phyloP scores from a whole-genome alignment of 331 rosid species.

The Acacia concinna region DNA sequence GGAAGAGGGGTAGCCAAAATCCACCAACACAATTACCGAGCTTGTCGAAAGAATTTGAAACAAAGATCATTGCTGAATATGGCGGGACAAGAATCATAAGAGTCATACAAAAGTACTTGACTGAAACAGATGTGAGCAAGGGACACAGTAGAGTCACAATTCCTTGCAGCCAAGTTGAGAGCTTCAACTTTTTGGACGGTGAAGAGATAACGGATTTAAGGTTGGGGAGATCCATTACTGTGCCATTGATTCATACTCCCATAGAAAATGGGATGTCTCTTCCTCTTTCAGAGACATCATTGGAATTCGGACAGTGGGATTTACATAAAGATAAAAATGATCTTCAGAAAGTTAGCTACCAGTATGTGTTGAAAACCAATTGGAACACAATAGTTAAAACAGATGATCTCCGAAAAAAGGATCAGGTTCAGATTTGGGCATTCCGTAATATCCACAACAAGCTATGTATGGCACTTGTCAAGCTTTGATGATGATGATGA shows the following conservation, averaged over 20 bases:
- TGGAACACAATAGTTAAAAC: not conserved
- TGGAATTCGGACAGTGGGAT: not conserved
- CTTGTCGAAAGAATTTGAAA: not conserved
- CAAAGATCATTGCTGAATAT: not conserved
- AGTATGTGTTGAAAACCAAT: not conserved
- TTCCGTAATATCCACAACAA: not conserved
- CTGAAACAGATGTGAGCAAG: not conserved
- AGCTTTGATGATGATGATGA: not conserved
- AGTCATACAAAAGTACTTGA: not conserved
- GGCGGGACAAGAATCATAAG: not conserved
- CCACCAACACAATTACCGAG: not conserved
- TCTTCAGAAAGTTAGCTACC: not conserved
- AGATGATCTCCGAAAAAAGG: not conserved
- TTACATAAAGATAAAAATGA: not conserved
- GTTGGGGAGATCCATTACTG: not conserved
- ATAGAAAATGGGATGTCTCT: not conserved
- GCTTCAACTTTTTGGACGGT: not conserved
- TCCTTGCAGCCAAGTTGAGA: not conserved
- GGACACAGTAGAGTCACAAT: not conserved
- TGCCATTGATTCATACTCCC: not conserved
- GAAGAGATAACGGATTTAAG: not conserved
- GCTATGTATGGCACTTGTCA: conserved; percentile 1
- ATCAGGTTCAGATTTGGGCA: not conserved
- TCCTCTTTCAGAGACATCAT: not conserved
- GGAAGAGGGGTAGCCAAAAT: not conserved